A percentile compares a stretch with the other conserved stretches of the same genome.
Conservation (phyloP, 257 asterid species). For the Solanum neorickii region DNA sequence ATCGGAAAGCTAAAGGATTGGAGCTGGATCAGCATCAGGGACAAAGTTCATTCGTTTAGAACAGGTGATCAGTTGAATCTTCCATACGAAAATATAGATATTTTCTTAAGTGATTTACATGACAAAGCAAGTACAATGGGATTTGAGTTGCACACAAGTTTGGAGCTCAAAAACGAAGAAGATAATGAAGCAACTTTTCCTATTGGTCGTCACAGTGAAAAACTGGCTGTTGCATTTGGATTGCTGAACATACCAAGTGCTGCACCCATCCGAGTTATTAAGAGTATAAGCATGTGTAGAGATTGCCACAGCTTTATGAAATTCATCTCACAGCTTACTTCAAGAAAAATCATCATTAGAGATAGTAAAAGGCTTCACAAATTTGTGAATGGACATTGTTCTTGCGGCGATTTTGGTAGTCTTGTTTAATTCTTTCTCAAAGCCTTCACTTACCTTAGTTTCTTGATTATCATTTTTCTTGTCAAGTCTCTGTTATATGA, state of each 20-base stretch:
- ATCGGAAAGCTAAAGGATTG: constrained; percentile 47
- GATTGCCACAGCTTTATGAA: constrained; percentile 78
- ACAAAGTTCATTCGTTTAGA: constrained; percentile 59
- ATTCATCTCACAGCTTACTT: constrained; percentile 38
- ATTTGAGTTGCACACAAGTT: constrained; percentile 20
- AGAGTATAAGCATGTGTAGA: constrained; percentile 73
- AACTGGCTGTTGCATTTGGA: constrained; percentile 72
- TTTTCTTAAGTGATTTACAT: constrained; percentile 31
- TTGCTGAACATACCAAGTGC: constrained; percentile 35
- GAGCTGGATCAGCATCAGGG: constrained; percentile 75
- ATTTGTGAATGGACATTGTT: constrained; percentile 57
- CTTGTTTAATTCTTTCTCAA: constrained; percentile 20
- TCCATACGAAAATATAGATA: constrained; percentile 17
- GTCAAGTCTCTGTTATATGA: not conserved
- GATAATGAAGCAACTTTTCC: constrained; percentile 15
- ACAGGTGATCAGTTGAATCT: constrained; percentile 14
- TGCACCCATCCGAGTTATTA: constrained; percentile 41
- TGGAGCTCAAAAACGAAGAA: constrained; percentile 20
- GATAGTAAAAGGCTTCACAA: constrained; percentile 77
- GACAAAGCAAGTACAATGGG: constrained; percentile 37
- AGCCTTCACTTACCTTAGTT: not conserved
- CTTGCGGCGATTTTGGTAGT: constrained; percentile 78
- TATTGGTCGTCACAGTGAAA: constrained; percentile 63
- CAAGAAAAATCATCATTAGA: constrained; percentile 50
- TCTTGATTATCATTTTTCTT: not conserved